Evolutionary conservation across 257 asterid genomes (phyloP).

Genomic region (Handroanthus guayacan): DNA sequence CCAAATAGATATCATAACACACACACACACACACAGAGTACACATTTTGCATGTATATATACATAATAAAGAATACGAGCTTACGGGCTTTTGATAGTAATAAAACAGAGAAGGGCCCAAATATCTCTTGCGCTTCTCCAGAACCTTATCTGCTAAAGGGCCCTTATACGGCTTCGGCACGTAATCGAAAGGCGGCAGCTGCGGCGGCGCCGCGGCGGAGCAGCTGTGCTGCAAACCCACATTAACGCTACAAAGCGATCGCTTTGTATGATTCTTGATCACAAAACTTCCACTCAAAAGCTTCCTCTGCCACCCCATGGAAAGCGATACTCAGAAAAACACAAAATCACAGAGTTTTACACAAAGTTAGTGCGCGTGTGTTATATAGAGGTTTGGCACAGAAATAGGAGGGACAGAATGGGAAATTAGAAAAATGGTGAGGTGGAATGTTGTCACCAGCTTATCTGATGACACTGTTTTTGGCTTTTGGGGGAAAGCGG

Average conservation of each 20-base stretch:
- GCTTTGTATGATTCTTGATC: constrained; percentile 33
- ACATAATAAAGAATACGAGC: background rate
- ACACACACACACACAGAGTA: background rate
- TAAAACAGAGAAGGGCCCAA: constrained; percentile 90
- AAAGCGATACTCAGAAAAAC: constrained; percentile 1
- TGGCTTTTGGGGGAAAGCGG: background rate
- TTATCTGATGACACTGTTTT: constrained; percentile 2
- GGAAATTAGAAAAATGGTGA: constrained; percentile 20
- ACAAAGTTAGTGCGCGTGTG: background rate
- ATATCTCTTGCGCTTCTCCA: constrained; percentile 74
- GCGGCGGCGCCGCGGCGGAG: constrained; percentile 57
- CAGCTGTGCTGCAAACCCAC: constrained; percentile 41
- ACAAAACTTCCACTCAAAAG: constrained; percentile 34
- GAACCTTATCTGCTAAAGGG: constrained; percentile 76
- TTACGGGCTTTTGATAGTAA: constrained; percentile 89
- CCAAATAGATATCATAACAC: background rate
- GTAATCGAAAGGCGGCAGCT: constrained; percentile 77
- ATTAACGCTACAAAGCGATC: constrained; percentile 35
- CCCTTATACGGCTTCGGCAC: constrained; percentile 79
- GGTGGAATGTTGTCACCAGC: constrained; percentile 18
- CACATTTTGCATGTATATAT: background rate
- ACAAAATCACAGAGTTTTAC: background rate
- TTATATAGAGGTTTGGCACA: background rate
- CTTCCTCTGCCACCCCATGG: constrained; percentile 50
- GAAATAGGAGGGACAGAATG: background rate